These are phyloP conservation scores for Globisporangium cystogenes DNA, from an alignment of 352 stramenopile genomes.

Conservation along the genomic window DNA sequence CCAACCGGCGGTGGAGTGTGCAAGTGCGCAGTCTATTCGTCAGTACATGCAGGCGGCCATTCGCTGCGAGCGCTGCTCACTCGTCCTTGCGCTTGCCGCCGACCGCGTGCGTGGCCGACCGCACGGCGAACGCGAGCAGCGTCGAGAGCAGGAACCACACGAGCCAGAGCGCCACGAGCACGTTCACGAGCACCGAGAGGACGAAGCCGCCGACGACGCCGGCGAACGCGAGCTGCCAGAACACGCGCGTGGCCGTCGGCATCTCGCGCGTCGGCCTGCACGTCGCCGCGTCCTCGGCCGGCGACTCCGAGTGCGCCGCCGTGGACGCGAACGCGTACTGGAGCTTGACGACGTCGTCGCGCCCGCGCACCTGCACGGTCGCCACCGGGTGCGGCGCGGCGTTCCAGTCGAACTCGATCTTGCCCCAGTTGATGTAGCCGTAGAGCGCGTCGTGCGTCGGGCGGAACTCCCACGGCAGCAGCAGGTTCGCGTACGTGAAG, in stretches of 20 bases:
- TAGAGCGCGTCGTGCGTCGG: slow-evolving; percentile 62
- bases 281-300: slow-evolving; percentile 32
- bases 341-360: slow-evolving; percentile 67
- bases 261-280: slow-evolving; percentile 47
- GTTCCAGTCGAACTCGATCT: slow-evolving; percentile 90
- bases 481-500: slow-evolving; percentile 68
- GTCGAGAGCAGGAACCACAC: slow-evolving; percentile 56
- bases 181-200: slow-evolving; percentile 46
- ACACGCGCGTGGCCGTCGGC: slow-evolving; percentile 20
- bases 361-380: slow-evolving; percentile 47
- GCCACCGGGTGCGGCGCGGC: slow-evolving; percentile 41
- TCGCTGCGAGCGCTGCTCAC: not conserved
- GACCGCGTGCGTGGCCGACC: slow-evolving; percentile 2
- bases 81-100: slow-evolving; percentile 14
- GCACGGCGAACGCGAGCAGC: slow-evolving; percentile 13
- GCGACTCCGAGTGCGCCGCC: slow-evolving; percentile 28
- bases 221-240: slow-evolving; percentile 38
- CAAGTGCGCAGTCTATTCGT: not conserved
- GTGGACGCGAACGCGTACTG: slow-evolving; percentile 49
- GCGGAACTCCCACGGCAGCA: slow-evolving; percentile 79
- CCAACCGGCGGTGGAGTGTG: not conserved
- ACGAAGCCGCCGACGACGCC: slow-evolving; percentile 31
- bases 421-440: slow-evolving; percentile 90
- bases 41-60: not conserved
- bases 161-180: slow-evolving; percentile 50